A percentile compares a stretch with the other conserved stretches of the same genome.
These are phyloP conservation scores for Climacium dendroides DNA, from an alignment of 225 moss, liverwort and hornwort genomes.

Conservation along the genomic window DNA sequence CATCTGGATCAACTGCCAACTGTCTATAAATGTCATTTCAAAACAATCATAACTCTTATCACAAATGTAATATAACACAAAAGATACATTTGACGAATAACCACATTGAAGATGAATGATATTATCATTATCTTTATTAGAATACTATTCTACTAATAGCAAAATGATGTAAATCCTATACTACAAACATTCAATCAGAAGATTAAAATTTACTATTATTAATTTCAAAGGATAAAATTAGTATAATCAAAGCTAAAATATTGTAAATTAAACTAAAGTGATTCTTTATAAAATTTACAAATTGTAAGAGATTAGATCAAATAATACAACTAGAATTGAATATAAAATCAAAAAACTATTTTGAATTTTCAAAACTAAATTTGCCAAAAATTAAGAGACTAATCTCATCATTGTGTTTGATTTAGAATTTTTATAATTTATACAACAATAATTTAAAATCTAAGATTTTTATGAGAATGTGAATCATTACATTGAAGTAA, in stretches of 20 bases:
- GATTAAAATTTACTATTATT: no score
- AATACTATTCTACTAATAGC: not conserved
- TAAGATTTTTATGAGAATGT: not conserved
- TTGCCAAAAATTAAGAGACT: no score
- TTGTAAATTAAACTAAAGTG: not conserved
- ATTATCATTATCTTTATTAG: not conserved
- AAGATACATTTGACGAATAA: rapidly evolving
- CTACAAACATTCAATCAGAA: not conserved
- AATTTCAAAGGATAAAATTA: not conserved
- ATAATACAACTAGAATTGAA: no score
- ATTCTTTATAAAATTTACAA: rapidly evolving
- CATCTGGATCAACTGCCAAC: conserved; percentile 66
- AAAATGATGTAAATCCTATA: not conserved
- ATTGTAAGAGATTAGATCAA: rapidly evolving
- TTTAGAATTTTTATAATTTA: not conserved
- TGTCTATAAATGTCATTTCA: conserved; percentile 22
- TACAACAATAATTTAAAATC: not conserved
- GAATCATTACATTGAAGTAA: not conserved
- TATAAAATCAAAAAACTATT: not conserved
- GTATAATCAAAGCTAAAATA: not conserved
- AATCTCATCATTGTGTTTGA: not conserved
- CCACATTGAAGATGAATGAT: not conserved
- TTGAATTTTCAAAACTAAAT: not conserved
- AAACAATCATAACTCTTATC: not conserved
- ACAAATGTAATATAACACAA: not conserved